Conservation (phyloP, 768 basidiomycete species). For the Lyophyllum decastes region DNA sequence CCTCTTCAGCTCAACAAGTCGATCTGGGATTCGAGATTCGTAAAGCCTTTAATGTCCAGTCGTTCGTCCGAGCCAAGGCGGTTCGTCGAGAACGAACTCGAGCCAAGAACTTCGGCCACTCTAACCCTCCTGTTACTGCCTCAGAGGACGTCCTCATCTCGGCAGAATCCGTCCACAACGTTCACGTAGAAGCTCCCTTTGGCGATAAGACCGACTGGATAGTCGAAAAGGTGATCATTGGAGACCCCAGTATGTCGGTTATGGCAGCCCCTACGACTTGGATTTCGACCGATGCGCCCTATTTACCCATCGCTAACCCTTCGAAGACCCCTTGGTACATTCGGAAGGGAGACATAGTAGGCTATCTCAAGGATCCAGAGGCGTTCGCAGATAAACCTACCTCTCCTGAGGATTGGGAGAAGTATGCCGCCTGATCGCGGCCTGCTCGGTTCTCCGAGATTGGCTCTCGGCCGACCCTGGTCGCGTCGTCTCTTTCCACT, state of each 20-base stretch:
- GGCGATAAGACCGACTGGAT: slow-evolving; percentile 14
- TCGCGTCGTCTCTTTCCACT: too few relatives aligned
- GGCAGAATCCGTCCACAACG: slow-evolving; percentile 7
- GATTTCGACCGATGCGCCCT: not conserved
- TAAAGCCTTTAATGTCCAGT: slow-evolving; percentile 4
- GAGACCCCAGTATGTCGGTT: not conserved
- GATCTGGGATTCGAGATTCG: slow-evolving; percentile 22
- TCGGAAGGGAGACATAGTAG: not conserved
- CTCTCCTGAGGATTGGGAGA: not conserved
- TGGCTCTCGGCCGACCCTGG: too few relatives aligned
- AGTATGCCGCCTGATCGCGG: not conserved
- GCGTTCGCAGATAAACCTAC: not conserved
- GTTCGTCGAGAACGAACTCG: not conserved
- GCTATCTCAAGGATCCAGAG: not conserved
- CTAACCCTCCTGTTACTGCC: not conserved
- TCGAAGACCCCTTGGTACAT: not conserved
- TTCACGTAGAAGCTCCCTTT: slow-evolving; percentile 9
- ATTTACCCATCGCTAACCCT: not conserved
- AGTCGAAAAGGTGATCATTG: slow-evolving; percentile 17
- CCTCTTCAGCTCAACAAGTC: slow-evolving; percentile 9
- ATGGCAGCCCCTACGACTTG: too few relatives aligned
- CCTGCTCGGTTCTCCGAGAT: too few relatives aligned
- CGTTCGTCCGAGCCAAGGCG: slow-evolving; percentile 3
- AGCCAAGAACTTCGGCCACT: not conserved
- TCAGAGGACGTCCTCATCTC: not conserved